Percentiles rank a stretch among this genome's conserved stretches.
phyloP scores from a whole-genome alignment of 2,329 filamentous ascomycete species.

The Bipolaris sorokiniana region DNA sequence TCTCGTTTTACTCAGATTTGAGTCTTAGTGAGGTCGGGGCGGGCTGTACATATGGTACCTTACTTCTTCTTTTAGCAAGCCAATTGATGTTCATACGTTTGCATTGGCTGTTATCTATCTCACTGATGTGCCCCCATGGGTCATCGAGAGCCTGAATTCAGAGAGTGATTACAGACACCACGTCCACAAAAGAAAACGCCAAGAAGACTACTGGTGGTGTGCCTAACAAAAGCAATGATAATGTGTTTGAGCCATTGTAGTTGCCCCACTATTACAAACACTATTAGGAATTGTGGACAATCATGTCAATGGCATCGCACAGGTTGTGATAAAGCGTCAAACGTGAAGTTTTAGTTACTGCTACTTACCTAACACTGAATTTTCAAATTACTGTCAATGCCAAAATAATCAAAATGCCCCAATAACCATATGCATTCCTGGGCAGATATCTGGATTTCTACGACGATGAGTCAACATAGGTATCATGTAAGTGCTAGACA shows the following conservation, averaged over 20 bases:
- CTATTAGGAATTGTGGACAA: no score
- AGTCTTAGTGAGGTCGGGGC: not conserved
- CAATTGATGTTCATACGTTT: not conserved
- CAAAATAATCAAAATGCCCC: not conserved
- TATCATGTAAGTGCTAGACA: no score
- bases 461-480: no score
- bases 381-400: not conserved
- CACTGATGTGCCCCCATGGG: not conserved
- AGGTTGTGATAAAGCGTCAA: not conserved
- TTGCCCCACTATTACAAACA: no score
- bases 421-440: no score
- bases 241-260: no score
- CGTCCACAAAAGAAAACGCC: no score
- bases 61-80: not conserved
- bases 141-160: not conserved
- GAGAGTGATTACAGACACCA: no score
- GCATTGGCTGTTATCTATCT: not conserved
- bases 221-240: no score
- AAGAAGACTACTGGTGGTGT: no score
- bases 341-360: not conserved
- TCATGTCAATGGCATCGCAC: no score
- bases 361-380: not conserved
- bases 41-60: not conserved
- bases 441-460: no score
- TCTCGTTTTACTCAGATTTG: not conserved